These are phyloP conservation scores for Rhododendron mucronatum DNA, from an alignment of 148 eudicot genomes.

Conservation along the genomic window DNA sequence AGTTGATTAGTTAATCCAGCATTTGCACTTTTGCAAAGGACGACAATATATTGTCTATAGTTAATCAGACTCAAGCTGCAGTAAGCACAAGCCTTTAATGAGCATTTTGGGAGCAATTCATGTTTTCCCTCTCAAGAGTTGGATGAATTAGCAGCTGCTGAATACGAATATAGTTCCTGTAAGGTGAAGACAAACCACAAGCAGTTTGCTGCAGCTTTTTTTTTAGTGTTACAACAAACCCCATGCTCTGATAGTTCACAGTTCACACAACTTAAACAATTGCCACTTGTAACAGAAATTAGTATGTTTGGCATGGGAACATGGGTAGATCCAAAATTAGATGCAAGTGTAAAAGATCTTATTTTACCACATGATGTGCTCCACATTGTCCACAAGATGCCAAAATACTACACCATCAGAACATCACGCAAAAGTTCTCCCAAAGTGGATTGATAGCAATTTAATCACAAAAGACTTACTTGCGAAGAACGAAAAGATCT, in stretches of 20 bases:
- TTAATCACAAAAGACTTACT: constrained; percentile 38
- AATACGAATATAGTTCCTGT: not conserved
- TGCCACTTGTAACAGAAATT: not conserved
- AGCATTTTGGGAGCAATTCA: not conserved
- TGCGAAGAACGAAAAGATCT: constrained; percentile 80
- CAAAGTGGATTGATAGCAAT: not conserved
- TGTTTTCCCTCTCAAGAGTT: not conserved
- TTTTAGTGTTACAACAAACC: not conserved
- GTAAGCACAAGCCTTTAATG: not conserved
- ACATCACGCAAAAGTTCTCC: not conserved
- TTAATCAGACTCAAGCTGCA: not conserved
- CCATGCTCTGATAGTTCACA: not conserved
- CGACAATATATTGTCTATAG: not conserved
- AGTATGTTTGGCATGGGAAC: not conserved
- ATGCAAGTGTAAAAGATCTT: not conserved
- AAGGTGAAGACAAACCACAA: not conserved
- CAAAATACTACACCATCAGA: constrained; percentile 3
- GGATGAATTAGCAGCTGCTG: not conserved
- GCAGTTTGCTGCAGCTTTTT: not conserved
- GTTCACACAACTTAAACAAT: not conserved
- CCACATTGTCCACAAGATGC: not conserved
- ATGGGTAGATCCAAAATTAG: not conserved
- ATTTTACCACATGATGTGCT: not conserved
- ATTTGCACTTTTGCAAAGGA: not conserved
- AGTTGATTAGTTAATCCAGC: not conserved